A percentile compares a stretch with the other conserved stretches of the same genome.
These are phyloP conservation scores for Starmerella asiatica DNA, from an alignment of 805 yeast species.

Conservation along the genomic window DNA sequence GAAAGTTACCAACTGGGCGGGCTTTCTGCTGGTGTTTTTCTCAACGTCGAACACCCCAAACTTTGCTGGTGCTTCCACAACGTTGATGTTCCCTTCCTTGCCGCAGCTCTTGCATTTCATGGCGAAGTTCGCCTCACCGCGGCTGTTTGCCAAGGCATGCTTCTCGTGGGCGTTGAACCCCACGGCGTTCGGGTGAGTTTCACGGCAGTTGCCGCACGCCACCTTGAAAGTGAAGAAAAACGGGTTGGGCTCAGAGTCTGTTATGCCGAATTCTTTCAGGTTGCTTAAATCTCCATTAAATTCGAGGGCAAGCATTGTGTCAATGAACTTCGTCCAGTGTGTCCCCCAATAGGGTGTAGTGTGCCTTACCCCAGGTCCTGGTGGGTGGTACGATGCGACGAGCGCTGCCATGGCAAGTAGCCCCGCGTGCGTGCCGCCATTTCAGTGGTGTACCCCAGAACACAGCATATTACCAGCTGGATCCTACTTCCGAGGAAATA, in stretches of 20 bases:
- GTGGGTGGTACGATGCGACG: too few species aligned
- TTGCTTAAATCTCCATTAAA: slow-evolving; percentile 38
- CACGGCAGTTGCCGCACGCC: slow-evolving; percentile 69
- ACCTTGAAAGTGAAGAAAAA: slow-evolving; percentile 65
- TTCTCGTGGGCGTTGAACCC: slow-evolving; percentile 47
- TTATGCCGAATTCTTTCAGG: slow-evolving; percentile 43
- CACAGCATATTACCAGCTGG: slow-evolving; percentile 13
- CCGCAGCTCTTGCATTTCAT: slow-evolving; percentile 60
- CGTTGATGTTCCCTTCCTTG: slow-evolving; percentile 27
- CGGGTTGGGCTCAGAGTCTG: slow-evolving; percentile 46
- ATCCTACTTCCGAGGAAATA: slow-evolving; percentile 9
- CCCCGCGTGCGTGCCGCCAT: not conserved
- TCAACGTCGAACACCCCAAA: slow-evolving; percentile 28
- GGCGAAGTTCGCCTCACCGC: slow-evolving; percentile 74
- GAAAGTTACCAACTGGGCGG: slow-evolving; percentile 44
- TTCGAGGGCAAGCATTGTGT: slow-evolving; percentile 26
- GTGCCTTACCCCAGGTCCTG: too few species aligned
- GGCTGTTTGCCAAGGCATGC: slow-evolving; percentile 42
- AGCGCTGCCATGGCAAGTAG: too few species aligned
- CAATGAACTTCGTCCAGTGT: not conserved
- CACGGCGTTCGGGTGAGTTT: slow-evolving; percentile 56
- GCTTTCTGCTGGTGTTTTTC: slow-evolving; percentile 27
- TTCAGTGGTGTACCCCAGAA: slow-evolving; percentile 7
- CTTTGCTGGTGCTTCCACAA: slow-evolving; percentile 21
- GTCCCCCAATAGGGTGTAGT: not conserved